Evolutionary conservation across 208 protist species (phyloP).

Genomic region (Naegleria fowleri): DNA sequence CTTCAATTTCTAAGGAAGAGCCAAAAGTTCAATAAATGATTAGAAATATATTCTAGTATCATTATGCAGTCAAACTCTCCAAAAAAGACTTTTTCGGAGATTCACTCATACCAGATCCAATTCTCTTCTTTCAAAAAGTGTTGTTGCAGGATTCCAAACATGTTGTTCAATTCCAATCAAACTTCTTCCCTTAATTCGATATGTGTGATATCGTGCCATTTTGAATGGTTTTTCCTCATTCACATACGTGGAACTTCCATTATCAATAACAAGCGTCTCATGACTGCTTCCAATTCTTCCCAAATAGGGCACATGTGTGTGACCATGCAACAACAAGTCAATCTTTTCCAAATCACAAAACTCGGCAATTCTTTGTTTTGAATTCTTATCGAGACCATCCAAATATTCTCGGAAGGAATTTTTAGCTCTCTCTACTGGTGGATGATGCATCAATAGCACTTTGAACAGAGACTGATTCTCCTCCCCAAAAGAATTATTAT

Average conservation of each 20-base stretch:
- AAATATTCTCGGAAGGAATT: not conserved
- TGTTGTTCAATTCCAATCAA: not conserved
- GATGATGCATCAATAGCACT: constrained; percentile 8
- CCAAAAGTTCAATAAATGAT: no score
- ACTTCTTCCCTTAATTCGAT: not conserved
- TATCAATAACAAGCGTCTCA: not conserved
- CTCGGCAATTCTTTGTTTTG: not conserved
- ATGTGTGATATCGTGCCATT: not conserved
- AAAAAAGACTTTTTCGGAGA: no score
- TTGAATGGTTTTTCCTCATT: not conserved
- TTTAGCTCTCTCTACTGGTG: not conserved
- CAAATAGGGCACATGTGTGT: not conserved
- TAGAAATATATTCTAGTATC: no score
- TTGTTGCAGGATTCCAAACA: not conserved
- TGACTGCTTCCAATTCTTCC: no score
- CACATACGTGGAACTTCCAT: not conserved
- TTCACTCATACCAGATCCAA: no score
- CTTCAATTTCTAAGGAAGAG: no score
- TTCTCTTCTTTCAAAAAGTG: no score
- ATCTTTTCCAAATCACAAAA: not conserved
- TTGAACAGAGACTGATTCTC: not conserved
- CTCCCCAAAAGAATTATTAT: not conserved
- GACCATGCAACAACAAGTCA: not conserved
- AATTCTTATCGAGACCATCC: not conserved
- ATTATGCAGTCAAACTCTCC: no score